Evolutionary conservation across 495 filamentous ascomycete genomes (phyloP).

Genomic region (Talaromyces nanjingensis): DNA sequence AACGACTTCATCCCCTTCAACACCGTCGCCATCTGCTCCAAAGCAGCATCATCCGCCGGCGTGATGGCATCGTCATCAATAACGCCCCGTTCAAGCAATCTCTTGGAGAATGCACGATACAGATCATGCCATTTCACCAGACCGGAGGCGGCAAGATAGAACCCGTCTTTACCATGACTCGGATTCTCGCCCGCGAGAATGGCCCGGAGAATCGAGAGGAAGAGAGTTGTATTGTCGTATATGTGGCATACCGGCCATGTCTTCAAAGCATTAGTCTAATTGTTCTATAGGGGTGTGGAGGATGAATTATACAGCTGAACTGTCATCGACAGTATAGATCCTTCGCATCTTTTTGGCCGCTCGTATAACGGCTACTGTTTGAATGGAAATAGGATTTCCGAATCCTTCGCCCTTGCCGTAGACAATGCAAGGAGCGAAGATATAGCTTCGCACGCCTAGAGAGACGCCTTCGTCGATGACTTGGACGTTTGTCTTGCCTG

Average conservation of each 20-base stretch:
- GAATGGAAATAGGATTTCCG: slow-evolving; percentile 42
- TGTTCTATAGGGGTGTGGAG: neutral
- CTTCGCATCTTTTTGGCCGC: slow-evolving; percentile 27
- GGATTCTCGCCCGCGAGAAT: slow-evolving; percentile 33
- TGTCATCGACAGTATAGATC: slow-evolving; percentile 31
- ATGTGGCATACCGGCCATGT: slow-evolving; percentile 45
- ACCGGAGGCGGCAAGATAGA: slow-evolving; percentile 43
- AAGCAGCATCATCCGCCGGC: slow-evolving; percentile 21
- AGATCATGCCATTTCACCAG: slow-evolving; percentile 40
- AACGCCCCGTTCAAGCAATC: slow-evolving; percentile 28
- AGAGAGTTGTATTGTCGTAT: slow-evolving; percentile 33
- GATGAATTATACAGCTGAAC: slow-evolving; percentile 21
- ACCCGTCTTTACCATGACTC: slow-evolving; percentile 35
- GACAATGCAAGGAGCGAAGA: slow-evolving; percentile 41
- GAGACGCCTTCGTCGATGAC: slow-evolving; percentile 31
- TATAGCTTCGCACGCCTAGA: slow-evolving; percentile 35
- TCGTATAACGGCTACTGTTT: slow-evolving; percentile 39
- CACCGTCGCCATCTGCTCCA: slow-evolving; percentile 31
- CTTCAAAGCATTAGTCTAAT: slow-evolving; percentile 14
- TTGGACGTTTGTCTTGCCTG: slow-evolving; percentile 22
- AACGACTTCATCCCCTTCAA: slow-evolving; percentile 18
- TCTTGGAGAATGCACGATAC: slow-evolving; percentile 31
- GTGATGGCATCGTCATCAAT: slow-evolving; percentile 26
- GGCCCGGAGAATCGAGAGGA: slow-evolving; percentile 31
- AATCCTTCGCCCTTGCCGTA: slow-evolving; percentile 42